Conservation (phyloP, 495 filamentous ascomycete species). For the Xylaria curta region DNA sequence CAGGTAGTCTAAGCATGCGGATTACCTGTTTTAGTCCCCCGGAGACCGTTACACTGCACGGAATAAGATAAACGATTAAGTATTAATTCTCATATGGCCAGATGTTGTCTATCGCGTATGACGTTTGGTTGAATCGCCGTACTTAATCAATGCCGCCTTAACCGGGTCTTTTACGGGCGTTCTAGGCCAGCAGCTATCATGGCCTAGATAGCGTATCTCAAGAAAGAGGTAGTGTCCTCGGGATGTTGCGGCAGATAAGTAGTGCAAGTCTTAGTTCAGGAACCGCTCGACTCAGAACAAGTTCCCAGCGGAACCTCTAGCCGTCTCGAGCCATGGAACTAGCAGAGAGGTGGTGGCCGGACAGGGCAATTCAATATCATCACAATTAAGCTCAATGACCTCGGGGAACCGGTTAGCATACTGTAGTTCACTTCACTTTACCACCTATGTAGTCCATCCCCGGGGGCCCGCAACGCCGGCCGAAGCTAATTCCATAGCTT, state of each 20-base stretch:
- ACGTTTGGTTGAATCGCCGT: not conserved
- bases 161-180: not conserved
- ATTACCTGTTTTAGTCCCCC: not conserved
- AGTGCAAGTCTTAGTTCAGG: not conserved
- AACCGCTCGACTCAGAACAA: not conserved
- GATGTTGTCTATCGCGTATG: not conserved
- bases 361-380: not conserved
- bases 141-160: not conserved
- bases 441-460: not conserved
- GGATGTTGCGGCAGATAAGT: not conserved
- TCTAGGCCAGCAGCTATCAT: not conserved
- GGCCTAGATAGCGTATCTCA: not conserved
- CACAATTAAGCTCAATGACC: not conserved
- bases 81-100: not conserved
- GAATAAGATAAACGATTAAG: not conserved
- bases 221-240: not conserved
- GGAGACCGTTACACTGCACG: not conserved
- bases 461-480: not conserved
- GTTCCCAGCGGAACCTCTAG: not conserved
- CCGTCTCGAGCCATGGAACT: not conserved
- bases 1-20: not conserved
- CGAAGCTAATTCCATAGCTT: not conserved
- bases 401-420: not conserved
- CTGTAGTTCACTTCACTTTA: not conserved
- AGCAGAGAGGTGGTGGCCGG: too few species aligned